A percentile compares a stretch with the other conserved stretches of the same genome.
Evolutionary conservation across 306 rosid genomes (phyloP).

Genomic region (Trifolium pratense): DNA sequence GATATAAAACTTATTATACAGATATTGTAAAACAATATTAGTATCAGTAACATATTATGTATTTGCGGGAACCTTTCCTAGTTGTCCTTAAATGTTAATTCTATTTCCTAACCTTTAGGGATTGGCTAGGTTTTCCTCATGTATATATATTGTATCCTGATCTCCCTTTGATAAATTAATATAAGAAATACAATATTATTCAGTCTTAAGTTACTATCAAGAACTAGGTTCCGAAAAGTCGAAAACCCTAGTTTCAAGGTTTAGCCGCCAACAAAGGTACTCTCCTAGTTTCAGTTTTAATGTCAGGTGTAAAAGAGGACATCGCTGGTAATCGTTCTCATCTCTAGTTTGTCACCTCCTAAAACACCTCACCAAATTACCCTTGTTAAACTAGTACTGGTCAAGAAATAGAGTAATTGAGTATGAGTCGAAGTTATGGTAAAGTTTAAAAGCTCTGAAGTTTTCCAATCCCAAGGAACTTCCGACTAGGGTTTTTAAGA

Average conservation of each 20-base stretch:
- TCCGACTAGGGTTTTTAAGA: neutral
- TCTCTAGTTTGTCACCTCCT: neutral
- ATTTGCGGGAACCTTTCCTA: neutral
- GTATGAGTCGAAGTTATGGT: neutral
- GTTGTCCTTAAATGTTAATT: neutral
- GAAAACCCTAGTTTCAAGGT: too few relatives aligned
- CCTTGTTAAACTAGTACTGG: neutral
- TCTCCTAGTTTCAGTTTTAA: too few relatives aligned
- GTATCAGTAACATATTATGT: neutral
- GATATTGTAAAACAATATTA: slow-evolving; percentile 1
- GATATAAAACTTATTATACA: neutral
- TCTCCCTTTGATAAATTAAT: neutral
- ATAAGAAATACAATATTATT: too few relatives aligned
- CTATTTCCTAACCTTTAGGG: neutral
- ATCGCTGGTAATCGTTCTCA: neutral
- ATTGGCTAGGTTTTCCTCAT: neutral
- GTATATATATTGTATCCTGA: neutral
- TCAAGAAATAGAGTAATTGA: neutral
- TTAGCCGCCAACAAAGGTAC: too few relatives aligned
- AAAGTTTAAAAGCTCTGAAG: neutral
- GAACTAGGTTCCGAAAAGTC: too few relatives aligned
- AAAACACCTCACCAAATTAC: neutral
- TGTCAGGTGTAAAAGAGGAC: too few relatives aligned
- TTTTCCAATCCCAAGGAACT: neutral
- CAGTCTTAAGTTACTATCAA: too few relatives aligned